phyloP scores from a whole-genome alignment of 352 stramenopile species.

The Globisporangium alternatum region DNA sequence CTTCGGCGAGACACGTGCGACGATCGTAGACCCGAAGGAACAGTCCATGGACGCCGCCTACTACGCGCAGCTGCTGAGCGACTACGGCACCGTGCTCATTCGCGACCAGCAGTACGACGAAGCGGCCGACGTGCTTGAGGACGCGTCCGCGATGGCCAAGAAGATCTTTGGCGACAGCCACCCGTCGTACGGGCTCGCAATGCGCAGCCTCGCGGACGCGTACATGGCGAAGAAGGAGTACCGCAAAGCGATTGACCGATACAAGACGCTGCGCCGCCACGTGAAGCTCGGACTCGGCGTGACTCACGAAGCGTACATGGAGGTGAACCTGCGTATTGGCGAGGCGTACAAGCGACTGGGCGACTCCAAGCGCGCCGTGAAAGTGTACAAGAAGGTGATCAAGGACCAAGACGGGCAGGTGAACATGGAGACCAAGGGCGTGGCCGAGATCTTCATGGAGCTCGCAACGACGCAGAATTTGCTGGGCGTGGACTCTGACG shows the following conservation, averaged over 20 bases:
- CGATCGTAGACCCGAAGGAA: slow-evolving; percentile 49
- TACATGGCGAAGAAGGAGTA: slow-evolving; percentile 77
- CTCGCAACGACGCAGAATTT: slow-evolving; percentile 48
- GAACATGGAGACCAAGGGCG: slow-evolving; percentile 59
- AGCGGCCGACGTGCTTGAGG: slow-evolving; percentile 72
- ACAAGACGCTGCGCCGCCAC: slow-evolving; percentile 71
- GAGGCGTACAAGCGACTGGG: slow-evolving; percentile 69
- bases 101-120: slow-evolving; percentile 72
- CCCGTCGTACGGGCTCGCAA: slow-evolving; percentile 68
- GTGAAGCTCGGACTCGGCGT: slow-evolving; percentile 59
- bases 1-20: slow-evolving; percentile 48
- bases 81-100: slow-evolving; percentile 76
- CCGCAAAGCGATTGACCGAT: slow-evolving; percentile 61
- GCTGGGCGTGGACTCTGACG: slow-evolving; percentile 32
- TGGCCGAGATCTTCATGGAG: slow-evolving; percentile 81
- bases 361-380: slow-evolving; percentile 48
- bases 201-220: slow-evolving; percentile 76
- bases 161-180: slow-evolving; percentile 80
- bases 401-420: slow-evolving; percentile 52
- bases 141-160: slow-evolving; percentile 68
- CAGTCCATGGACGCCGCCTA: slow-evolving; percentile 69
- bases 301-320: slow-evolving; percentile 73
- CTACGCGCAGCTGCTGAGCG: slow-evolving; percentile 75
- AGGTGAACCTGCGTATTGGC: slow-evolving; percentile 62
- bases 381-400: slow-evolving; percentile 54